Evolutionary conservation across 2,329 filamentous ascomycete species (phyloP).

Genomic region (Alternaria arborescens): DNA sequence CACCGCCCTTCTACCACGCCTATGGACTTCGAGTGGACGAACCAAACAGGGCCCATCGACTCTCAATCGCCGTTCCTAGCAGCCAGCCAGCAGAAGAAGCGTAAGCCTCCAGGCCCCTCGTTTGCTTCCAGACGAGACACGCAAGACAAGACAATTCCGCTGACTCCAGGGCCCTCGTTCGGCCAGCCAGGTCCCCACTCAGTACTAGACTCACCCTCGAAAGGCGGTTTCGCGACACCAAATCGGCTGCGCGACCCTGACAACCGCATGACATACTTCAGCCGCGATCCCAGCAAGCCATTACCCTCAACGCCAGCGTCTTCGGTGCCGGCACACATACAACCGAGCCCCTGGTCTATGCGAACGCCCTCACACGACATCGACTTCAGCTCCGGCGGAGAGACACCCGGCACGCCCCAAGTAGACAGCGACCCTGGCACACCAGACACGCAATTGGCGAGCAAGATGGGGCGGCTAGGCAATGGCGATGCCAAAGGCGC

Average conservation of each 20-base stretch:
- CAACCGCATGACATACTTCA: conserved; percentile 61
- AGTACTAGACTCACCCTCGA: conserved; percentile 58
- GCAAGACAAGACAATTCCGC: conserved; percentile 12
- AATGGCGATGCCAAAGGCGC: conserved; percentile 43
- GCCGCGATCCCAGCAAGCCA: conserved; percentile 46
- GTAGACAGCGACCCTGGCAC: conserved; percentile 55
- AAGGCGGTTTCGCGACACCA: conserved; percentile 50
- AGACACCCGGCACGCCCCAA: conserved; percentile 58
- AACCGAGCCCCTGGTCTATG: conserved; percentile 44
- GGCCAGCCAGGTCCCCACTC: conserved; percentile 44
- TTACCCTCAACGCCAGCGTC: conserved; percentile 40
- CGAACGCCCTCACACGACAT: conserved; percentile 48
- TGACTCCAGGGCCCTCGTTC: conserved; percentile 23
- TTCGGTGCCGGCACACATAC: conserved; percentile 39
- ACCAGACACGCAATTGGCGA: conserved; percentile 49
- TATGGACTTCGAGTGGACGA: conserved; percentile 65
- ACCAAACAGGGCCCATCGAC: conserved; percentile 57
- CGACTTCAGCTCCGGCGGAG: conserved; percentile 59
- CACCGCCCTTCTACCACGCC: conserved; percentile 55
- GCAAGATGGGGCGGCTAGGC: conserved; percentile 38
- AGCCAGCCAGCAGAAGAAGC: conserved; percentile 47
- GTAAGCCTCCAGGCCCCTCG: conserved; percentile 36
- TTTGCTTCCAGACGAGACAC: conserved; percentile 8
- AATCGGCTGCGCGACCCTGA: conserved; percentile 59
- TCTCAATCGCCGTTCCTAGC: conserved; percentile 58